Conservation (phyloP, 2,329 filamentous ascomycete genomes). For the Chaetomiaceae sp. region DNA sequence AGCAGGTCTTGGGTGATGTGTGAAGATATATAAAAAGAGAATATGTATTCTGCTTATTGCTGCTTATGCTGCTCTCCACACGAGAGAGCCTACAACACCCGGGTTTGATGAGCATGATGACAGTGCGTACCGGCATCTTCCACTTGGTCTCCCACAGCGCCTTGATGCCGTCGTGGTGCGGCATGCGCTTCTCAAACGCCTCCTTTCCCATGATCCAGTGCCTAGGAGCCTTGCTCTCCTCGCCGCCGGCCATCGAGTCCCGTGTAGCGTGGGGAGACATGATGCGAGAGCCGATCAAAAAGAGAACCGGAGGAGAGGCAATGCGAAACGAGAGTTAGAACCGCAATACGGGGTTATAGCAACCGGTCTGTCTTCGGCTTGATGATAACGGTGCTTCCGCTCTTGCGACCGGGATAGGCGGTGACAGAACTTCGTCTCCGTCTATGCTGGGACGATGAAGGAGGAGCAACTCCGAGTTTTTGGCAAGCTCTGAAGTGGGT, state of each 20-base stretch:
- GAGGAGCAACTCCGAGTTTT: conserved; percentile 14
- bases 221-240: conserved; percentile 12
- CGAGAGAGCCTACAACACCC: too few species aligned
- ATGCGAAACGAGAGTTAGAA: not conserved
- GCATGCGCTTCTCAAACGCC: conserved; percentile 43
- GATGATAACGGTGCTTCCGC: conserved; percentile 29
- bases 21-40: too few species aligned
- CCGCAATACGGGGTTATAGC: conserved; percentile 15
- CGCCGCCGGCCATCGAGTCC: not conserved
- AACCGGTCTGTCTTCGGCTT: conserved; percentile 33
- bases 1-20: not conserved
- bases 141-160: conserved; percentile 73
- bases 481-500: conserved; percentile 21
- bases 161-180: conserved; percentile 57
- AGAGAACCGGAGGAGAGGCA: not conserved
- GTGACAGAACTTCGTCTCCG: conserved; percentile 27
- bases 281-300: not conserved
- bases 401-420: conserved; percentile 21
- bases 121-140: conserved; percentile 55
- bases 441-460: conserved; percentile 16
- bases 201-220: conserved; percentile 43
- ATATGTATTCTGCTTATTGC: too few species aligned
- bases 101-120: too few species aligned
- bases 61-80: too few species aligned
- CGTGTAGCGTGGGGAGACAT: conserved; percentile 31